These are phyloP conservation scores for Hypoxylon lenormandii DNA, from an alignment of 495 filamentous ascomycete species.

Conservation along the genomic window DNA sequence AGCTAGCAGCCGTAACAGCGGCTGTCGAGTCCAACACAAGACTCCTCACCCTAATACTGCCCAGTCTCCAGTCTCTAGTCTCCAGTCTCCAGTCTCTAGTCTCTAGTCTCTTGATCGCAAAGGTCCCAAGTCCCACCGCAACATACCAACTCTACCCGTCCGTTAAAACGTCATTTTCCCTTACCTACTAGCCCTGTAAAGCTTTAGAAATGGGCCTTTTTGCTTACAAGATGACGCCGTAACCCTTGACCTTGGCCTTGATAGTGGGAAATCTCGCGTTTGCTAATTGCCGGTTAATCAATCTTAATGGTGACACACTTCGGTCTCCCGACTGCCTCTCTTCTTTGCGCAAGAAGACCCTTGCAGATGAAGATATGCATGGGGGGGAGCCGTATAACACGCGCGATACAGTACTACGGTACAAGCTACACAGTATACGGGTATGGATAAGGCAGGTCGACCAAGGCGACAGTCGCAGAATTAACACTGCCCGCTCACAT, in stretches of 20 bases:
- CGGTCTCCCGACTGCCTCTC: constrained; percentile 20
- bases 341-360: constrained; percentile 35
- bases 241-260: constrained; percentile 22
- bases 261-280: constrained; percentile 17
- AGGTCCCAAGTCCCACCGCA: constrained; percentile 7
- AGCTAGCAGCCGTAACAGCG: constrained; percentile 7
- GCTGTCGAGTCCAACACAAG: constrained; percentile 7
- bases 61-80: no score
- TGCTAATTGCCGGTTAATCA: constrained; percentile 37
- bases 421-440: constrained; percentile 27
- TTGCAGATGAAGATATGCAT: constrained; percentile 45
- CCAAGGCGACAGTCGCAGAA: constrained; percentile 36
- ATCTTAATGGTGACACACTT: constrained; percentile 27
- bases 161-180: constrained; percentile 29
- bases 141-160: background rate
- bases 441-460: constrained; percentile 47
- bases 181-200: constrained; percentile 2
- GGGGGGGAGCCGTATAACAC: constrained; percentile 32
- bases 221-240: constrained; percentile 31
- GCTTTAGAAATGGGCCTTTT: constrained; percentile 16
- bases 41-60: no score
- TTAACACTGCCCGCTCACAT: constrained; percentile 43
- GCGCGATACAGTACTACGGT: constrained; percentile 19
- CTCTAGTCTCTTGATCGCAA: no score
- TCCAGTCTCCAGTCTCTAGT: no score